These are phyloP conservation scores for Naumovozyma castellii DNA, from an alignment of 805 yeast genomes.

Conservation along the genomic window DNA sequence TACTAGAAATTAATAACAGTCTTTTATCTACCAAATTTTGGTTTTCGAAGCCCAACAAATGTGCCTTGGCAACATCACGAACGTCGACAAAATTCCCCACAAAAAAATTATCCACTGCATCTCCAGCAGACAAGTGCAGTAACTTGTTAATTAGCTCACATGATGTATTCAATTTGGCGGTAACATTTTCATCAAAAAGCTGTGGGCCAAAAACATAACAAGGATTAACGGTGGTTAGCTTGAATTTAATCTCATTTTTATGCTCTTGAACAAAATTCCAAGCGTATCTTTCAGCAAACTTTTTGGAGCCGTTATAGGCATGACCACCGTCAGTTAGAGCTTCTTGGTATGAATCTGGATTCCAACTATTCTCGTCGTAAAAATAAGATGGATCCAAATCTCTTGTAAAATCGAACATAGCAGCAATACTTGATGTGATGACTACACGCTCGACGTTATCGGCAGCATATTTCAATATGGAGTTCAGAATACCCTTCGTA, in stretches of 20 bases:
- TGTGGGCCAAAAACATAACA: constrained; percentile 45
- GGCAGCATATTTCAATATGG: constrained; percentile 36
- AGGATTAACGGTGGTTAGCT: constrained; percentile 36
- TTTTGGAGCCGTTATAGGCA: constrained; percentile 40
- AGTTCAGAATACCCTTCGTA: constrained; percentile 37
- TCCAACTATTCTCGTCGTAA: constrained; percentile 33
- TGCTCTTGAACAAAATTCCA: constrained; percentile 40
- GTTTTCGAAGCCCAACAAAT: constrained; percentile 40
- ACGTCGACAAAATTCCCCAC: constrained; percentile 39
- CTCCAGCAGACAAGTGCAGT: constrained; percentile 24
- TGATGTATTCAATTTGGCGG: constrained; percentile 32
- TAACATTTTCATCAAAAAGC: constrained; percentile 32
- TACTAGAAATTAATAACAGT: constrained; percentile 21
- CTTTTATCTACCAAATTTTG: constrained; percentile 30
- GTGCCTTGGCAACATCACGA: constrained; percentile 54
- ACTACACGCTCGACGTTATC: constrained; percentile 38
- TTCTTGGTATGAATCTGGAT: constrained; percentile 26
- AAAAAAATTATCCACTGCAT: constrained; percentile 19
- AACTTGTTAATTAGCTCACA: constrained; percentile 27
- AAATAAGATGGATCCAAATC: constrained; percentile 7
- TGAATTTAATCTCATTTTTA: constrained; percentile 32
- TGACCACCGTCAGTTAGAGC: constrained; percentile 10
- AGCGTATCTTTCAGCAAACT: constrained; percentile 46
- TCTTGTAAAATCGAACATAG: constrained; percentile 29
- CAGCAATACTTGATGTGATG: constrained; percentile 48